Evolutionary conservation across 768 basidiomycete species (phyloP), one percentile per base, ranked within the genome.

Genomic region (Cystoderma amianthinum): DNA sequence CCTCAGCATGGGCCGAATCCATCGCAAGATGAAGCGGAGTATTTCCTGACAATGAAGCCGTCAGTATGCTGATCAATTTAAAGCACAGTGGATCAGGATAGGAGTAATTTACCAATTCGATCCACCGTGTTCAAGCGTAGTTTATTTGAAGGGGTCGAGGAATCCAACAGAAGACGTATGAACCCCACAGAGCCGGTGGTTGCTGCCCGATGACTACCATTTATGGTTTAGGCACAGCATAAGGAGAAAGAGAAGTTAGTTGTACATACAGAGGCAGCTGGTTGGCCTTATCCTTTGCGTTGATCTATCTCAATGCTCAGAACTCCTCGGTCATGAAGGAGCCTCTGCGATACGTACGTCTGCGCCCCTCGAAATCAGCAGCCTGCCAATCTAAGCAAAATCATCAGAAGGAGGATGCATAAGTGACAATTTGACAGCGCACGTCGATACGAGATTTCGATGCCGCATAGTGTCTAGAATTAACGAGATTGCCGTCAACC

Each of bases 11-110:
- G 13, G 84, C 95, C 41, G 88, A 92, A 53, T 99, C 95, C 84
- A 99, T 86, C 13, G 95, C 94, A 22, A 99, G 78, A 70, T 99
- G 96, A 25, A 99, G 67, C 2, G 96, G 92, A 2, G 96, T 97
- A 56, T 97, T 96, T 38, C 95, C 94, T 88, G 54, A 40, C 40
- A 51, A 51, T 34, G 37, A 44, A 20, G 43, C 13, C 36, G 32
- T 43, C 19, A 39, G 42, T n/a, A 48, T 30, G 47, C 44, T 28
- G 42, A 46, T 52, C 19, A 32, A 11, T 28, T 25, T 28, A 36
- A 36, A 7, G n/a, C n/a, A 11, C 36, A 38, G 51, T 42, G 45
- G 55, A 51, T 51, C 46, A 41, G 28, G 38, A 47, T 44, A 51
- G 42, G 46, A 48, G 49, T 37, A 44, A 58, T 60, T 56, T 56